Evolutionary conservation across 2,329 filamentous ascomycete genomes (phyloP).

Genomic region (Coniochaeta hoffmannii): DNA sequence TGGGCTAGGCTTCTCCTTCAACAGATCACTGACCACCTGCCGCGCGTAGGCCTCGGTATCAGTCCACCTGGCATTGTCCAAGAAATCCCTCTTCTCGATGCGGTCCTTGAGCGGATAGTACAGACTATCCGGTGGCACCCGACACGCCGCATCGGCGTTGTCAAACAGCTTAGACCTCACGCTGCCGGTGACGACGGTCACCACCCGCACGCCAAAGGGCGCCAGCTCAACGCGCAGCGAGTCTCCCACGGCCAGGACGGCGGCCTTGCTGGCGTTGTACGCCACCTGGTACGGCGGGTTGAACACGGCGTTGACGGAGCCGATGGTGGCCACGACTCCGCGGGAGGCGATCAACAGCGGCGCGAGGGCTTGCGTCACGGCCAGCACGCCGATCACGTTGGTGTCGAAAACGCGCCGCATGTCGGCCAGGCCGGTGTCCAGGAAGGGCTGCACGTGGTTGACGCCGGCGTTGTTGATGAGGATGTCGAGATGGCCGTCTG

Average conservation of each 20-base stretch:
- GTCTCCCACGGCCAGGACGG: slow-evolving; percentile 7
- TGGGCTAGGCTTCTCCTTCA: not conserved
- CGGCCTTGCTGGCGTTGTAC: slow-evolving; percentile 11
- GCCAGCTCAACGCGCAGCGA: slow-evolving; percentile 12
- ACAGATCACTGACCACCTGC: not conserved
- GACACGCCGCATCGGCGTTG: not conserved
- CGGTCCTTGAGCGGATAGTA: not conserved
- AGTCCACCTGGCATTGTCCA: not conserved
- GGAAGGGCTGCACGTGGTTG: slow-evolving; percentile 23
- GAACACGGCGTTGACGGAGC: slow-evolving; percentile 7
- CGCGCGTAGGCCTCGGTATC: not conserved
- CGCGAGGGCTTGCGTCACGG: slow-evolving; percentile 28
- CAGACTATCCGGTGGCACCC: not conserved
- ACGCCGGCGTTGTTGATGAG: slow-evolving; percentile 36
- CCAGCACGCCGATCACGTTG: slow-evolving; percentile 30
- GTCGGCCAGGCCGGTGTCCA: slow-evolving; percentile 26
- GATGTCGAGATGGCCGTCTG: slow-evolving; percentile 26
- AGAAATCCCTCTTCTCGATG: not conserved
- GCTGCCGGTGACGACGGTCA: slow-evolving; percentile 12
- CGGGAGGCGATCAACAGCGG: slow-evolving; percentile 19
- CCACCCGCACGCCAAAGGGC: slow-evolving; percentile 12
- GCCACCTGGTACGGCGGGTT: not conserved
- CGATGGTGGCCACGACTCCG: slow-evolving; percentile 18
- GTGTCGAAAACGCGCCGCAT: slow-evolving; percentile 30
- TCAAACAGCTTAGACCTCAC: slow-evolving; percentile 1